Base-by-base conservation (phyloP, 805 yeast genomes). In the Candida endomychidarum region DNA sequence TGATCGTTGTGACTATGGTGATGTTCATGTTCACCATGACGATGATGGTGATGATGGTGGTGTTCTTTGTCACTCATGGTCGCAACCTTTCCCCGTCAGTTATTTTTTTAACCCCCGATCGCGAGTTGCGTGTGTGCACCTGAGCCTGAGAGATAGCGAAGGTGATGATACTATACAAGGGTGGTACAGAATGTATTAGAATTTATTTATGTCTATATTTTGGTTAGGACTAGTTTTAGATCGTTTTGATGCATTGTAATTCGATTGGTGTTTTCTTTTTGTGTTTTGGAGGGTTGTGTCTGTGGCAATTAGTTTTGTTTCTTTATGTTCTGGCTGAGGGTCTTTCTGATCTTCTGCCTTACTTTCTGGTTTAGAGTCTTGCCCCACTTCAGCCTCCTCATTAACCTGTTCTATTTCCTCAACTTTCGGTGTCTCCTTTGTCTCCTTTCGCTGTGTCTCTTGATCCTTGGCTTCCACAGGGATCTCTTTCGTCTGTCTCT, bases 401-500 rank as follows among this genome's bases (percentile, higher is more conserved):
- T 17, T 15, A 7, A 11, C 20, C 11, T 11, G 8, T 11, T 29
- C 23, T 17, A 4, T 4, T 8, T 15, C 17, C 12, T 27, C 34
- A 9, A 16, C 50, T 31, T 25, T 37, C 8, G 7, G 7, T n/a
- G 21, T 29, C 8, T 29, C 25, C 20, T 19, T 12, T 3, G 7
- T 24, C 5, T 31, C 17, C 15, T 17, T 8, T 16, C 29, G 11
- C 17, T 17, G 31, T 30, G 4, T 30, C 4, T 19, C 6, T 19
- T 18, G 9, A 11, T n/a, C 17, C 11, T 33, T 33, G 3, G 28
- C 5, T 11, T 12, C 30, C n/a, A 16, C 32, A 5, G 6, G 10
- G 9, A 8, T 15, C 5, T 28, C 17, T 19, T 30, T 16, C 23
- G 18, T 50, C 44, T 74, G 76, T 2, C 77, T 79, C 24, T 62